phyloP scores from a whole-genome alignment of 2,329 filamentous ascomycete genomes.

The Coleophoma eucalyptorum region DNA sequence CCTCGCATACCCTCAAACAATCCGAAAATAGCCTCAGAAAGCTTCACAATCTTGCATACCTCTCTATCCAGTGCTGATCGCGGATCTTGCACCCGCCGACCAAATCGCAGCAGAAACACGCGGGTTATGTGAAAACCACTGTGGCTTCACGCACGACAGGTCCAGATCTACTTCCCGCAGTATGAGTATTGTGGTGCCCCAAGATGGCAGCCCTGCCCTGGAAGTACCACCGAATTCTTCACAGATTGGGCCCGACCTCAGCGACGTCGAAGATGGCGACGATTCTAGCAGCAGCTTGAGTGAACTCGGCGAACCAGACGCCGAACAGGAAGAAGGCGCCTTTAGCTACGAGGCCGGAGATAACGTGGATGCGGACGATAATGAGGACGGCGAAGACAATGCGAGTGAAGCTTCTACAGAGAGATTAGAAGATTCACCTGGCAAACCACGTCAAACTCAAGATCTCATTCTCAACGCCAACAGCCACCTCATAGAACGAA shows the following conservation, averaged over 20 bases:
- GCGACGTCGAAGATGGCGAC: conserved; percentile 52
- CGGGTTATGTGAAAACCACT: conserved; percentile 24
- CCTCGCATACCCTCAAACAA: background rate
- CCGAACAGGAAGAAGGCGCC: conserved; percentile 55
- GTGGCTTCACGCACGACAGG: conserved; percentile 16
- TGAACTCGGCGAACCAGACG: conserved; percentile 80
- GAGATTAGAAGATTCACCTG: conserved; percentile 84
- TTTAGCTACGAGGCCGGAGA: conserved; percentile 37
- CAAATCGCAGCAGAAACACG: conserved; percentile 7
- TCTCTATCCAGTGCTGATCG: too few relatives aligned
- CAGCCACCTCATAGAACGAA: conserved; percentile 56
- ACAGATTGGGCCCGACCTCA: conserved; percentile 19
- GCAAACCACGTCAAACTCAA: conserved; percentile 54
- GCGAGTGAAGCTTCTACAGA: conserved; percentile 92
- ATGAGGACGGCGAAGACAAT: conserved; percentile 47
- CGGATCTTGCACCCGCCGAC: background rate
- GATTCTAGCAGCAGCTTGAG: conserved; percentile 81
- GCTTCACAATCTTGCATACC: background rate
- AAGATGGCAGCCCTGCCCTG: conserved; percentile 19
- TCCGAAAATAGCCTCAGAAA: background rate
- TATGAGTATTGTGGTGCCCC: conserved; percentile 25
- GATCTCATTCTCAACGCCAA: conserved; percentile 58
- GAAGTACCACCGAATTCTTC: conserved; percentile 21
- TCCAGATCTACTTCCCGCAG: conserved; percentile 14
- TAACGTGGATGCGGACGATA: conserved; percentile 42